Evolutionary conservation across 108 stramenopile species (phyloP).

Genomic region (Poteriospumella lacustris): DNA sequence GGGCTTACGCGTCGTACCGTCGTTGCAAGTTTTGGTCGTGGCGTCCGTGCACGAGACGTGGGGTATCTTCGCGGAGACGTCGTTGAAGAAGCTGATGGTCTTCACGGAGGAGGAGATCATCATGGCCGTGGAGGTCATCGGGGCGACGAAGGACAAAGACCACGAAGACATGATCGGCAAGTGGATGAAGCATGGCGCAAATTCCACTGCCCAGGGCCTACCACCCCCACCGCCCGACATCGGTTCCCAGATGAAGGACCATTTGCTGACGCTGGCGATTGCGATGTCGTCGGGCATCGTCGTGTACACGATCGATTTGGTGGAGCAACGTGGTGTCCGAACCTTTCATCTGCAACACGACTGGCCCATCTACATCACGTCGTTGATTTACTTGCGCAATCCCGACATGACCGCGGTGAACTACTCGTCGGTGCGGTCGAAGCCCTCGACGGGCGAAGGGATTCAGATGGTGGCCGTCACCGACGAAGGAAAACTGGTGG

Average conservation of each 20-base stretch:
- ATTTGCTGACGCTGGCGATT: background rate
- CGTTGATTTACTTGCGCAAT: background rate
- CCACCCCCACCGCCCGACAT: background rate
- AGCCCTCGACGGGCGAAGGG: background rate
- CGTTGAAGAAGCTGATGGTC: slow-evolving; percentile 17
- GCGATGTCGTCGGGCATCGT: background rate
- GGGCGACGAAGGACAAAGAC: background rate
- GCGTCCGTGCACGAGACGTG: background rate
- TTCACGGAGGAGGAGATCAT: background rate
- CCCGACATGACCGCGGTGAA: background rate
- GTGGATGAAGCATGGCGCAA: no score
- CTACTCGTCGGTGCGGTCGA: background rate
- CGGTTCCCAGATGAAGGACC: background rate
- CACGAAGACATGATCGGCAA: no score
- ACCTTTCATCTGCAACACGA: background rate
- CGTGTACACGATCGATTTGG: background rate
- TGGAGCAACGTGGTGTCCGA: background rate
- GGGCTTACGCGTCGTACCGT: background rate
- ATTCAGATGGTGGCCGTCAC: slow-evolving; percentile 19
- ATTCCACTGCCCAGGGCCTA: no score
- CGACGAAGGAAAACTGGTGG: slow-evolving; percentile 15
- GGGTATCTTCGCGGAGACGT: background rate
- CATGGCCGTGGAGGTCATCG: background rate
- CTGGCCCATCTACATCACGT: background rate
- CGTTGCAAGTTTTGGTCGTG: background rate